Conservation (phyloP, 1,284 basidiomycete genomes). For the Xerocomus minutiporus region DNA sequence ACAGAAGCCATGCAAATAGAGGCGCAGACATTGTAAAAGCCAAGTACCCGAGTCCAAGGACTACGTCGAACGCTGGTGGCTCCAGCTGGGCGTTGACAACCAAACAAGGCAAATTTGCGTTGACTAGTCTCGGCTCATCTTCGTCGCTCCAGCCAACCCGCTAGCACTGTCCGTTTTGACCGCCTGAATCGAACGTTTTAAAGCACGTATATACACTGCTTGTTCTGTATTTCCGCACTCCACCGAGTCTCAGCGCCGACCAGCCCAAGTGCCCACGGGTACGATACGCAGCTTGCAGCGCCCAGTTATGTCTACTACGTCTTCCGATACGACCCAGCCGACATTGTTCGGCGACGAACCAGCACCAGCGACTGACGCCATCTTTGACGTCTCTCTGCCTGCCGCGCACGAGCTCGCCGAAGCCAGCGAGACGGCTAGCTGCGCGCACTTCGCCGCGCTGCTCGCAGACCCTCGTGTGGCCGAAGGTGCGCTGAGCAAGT, state of each 20-base stretch:
- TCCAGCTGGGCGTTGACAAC: neutral
- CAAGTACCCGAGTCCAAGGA: no score
- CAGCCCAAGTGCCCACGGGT: neutral
- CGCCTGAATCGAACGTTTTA: neutral
- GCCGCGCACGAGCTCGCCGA: constrained; percentile 13
- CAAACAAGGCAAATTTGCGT: constrained; percentile 13
- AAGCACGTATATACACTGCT: constrained; percentile 1
- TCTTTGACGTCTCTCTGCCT: constrained; percentile 8
- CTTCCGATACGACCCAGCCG: constrained; percentile 27
- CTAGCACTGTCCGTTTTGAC: no score
- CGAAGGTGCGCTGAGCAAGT: constrained; percentile 33
- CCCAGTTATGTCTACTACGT: constrained; percentile 24
- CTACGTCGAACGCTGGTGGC: no score
- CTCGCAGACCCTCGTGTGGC: constrained; percentile 29
- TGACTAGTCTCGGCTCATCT: no score
- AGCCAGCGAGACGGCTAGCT: constrained; percentile 9
- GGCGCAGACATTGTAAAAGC: neutral
- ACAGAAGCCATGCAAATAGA: constrained; percentile 8
- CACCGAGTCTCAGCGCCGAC: neutral
- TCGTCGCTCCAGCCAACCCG: no score
- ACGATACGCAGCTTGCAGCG: neutral
- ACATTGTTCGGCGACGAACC: constrained; percentile 31
- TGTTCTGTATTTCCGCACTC: neutral
- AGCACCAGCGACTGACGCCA: constrained; percentile 7
- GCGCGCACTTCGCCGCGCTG: constrained; percentile 20